phyloP scores from a whole-genome alignment of 495 filamentous ascomycete genomes.

The Aspergillus sparsus region DNA sequence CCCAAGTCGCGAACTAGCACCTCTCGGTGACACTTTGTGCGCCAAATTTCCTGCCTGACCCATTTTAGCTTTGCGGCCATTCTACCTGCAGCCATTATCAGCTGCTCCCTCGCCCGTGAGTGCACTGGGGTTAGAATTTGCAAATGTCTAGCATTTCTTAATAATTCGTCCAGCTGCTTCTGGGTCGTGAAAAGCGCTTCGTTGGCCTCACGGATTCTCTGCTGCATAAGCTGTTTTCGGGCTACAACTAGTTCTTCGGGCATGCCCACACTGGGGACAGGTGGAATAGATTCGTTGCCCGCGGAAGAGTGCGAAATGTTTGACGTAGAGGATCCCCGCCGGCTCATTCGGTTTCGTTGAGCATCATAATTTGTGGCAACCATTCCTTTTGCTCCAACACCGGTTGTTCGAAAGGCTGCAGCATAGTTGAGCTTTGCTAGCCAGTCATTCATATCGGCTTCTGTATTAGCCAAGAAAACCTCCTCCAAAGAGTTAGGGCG shows the following conservation, averaged over 20 bases:
- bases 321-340: conserved; percentile 59
- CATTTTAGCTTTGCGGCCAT: conserved; percentile 91
- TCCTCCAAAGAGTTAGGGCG: conserved; percentile 89
- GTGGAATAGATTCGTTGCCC: conserved; percentile 43
- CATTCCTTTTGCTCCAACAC: conserved; percentile 87
- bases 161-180: conserved; percentile 74
- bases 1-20: conserved; percentile 82
- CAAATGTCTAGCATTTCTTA: conserved; percentile 91
- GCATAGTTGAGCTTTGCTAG: conserved; percentile 95
- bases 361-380: conserved; percentile 85
- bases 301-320: conserved; percentile 29
- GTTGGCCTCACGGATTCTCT: conserved; percentile 81
- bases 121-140: conserved; percentile 87
- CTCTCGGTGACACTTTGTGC: conserved; percentile 84
- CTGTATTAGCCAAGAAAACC: conserved; percentile 83
- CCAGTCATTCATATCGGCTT: conserved; percentile 96
- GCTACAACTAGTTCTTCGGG: conserved; percentile 79
- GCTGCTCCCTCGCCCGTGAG: conserved; percentile 78
- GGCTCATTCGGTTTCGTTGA: conserved; percentile 71
- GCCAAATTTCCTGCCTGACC: conserved; percentile 92
- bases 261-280: conserved; percentile 75
- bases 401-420: conserved; percentile 86
- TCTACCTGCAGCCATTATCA: conserved; percentile 79
- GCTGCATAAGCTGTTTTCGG: conserved; percentile 74
- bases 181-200: conserved; percentile 73